phyloP scores from a whole-genome alignment of 2,329 filamentous ascomycete species.

The Verticillium nonalfalfae region DNA sequence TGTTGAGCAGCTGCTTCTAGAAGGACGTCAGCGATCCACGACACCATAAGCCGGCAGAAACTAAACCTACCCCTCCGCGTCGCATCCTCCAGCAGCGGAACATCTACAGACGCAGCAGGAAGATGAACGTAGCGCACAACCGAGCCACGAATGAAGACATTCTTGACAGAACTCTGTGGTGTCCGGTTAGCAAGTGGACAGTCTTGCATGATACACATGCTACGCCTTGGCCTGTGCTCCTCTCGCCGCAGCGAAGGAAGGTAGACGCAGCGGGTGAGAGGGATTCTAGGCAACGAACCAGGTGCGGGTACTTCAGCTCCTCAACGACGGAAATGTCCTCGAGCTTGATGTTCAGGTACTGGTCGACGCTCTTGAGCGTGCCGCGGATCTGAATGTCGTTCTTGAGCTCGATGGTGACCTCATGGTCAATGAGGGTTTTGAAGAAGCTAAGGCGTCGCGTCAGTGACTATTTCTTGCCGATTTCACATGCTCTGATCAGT shows the following conservation, averaged over 20 bases:
- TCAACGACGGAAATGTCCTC: constrained; percentile 92
- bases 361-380: constrained; percentile 93
- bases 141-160: constrained; percentile 90
- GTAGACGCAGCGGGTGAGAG: neutral
- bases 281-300: constrained; percentile 45
- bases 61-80: constrained; percentile 66
- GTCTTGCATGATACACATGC: neutral
- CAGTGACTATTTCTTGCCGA: neutral
- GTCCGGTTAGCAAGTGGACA: neutral
- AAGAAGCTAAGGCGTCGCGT: constrained; percentile 65
- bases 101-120: constrained; percentile 75
- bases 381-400: constrained; percentile 98
- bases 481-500: neutral
- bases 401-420: constrained; percentile 98
- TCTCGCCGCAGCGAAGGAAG: neutral
- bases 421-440: constrained; percentile 95
- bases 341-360: constrained; percentile 98
- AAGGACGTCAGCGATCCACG: constrained; percentile 4
- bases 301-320: constrained; percentile 88
- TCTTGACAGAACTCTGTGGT: constrained; percentile 69
- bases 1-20: constrained; percentile 53
- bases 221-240: no score
- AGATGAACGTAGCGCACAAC: constrained; percentile 91
- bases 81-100: constrained; percentile 82
- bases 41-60: neutral